phyloP scores from a whole-genome alignment of 805 yeast species.

The Vanderwaltozyma polyspora region DNA sequence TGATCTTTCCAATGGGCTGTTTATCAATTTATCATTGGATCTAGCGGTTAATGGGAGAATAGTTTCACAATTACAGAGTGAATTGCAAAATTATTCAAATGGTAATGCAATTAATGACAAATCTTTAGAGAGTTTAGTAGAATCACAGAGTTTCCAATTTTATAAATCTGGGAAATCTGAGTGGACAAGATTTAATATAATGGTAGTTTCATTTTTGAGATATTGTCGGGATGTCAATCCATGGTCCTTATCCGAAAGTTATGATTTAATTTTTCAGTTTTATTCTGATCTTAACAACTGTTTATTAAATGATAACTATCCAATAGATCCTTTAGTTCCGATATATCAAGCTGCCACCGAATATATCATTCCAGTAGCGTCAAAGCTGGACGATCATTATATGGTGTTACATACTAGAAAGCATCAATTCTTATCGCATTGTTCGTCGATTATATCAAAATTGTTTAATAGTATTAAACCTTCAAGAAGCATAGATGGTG shows the following conservation, averaged over 20 bases:
- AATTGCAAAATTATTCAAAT: slow-evolving; percentile 4
- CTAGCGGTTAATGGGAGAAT: slow-evolving; percentile 20
- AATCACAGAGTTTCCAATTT: slow-evolving; percentile 8
- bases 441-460: slow-evolving; percentile 44
- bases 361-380: slow-evolving; percentile 25
- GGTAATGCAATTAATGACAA: slow-evolving; percentile 5
- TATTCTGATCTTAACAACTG: slow-evolving; percentile 36
- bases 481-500: slow-evolving; percentile 3
- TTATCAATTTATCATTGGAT: slow-evolving; percentile 21
- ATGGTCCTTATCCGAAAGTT: slow-evolving; percentile 36
- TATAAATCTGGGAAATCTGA: slow-evolving; percentile 8
- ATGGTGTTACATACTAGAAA: slow-evolving; percentile 12
- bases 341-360: slow-evolving; percentile 24
- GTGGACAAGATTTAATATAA: slow-evolving; percentile 32
- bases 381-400: slow-evolving; percentile 15
- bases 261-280: slow-evolving; percentile 35
- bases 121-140: slow-evolving; percentile 11
- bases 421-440: slow-evolving; percentile 33
- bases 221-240: slow-evolving; percentile 44
- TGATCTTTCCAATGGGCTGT: slow-evolving; percentile 10
- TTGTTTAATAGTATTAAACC: slow-evolving; percentile 52
- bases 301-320: slow-evolving; percentile 31
- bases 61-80: slow-evolving; percentile 30
- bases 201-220: slow-evolving; percentile 36
- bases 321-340: slow-evolving; percentile 22